Evolutionary conservation across 441 rosid species (phyloP).

Genomic region (Adansonia grandidieri): DNA sequence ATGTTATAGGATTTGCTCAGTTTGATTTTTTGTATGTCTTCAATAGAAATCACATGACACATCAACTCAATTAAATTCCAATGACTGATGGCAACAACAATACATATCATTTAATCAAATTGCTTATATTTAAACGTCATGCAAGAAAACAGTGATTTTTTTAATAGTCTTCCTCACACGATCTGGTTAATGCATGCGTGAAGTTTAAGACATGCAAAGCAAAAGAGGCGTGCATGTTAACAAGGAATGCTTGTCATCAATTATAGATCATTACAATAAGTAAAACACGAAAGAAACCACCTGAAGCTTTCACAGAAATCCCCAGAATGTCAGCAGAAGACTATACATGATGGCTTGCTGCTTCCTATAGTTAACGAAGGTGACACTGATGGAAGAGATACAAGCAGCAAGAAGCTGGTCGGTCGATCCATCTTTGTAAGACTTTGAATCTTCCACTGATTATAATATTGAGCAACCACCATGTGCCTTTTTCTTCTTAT

Average conservation of each 20-base stretch:
- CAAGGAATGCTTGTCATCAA: slow-evolving; percentile 33
- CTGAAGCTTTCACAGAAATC: slow-evolving; percentile 38
- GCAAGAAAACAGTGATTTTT: neutral
- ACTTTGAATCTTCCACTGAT: slow-evolving; percentile 41
- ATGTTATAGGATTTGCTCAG: neutral
- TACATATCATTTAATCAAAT: neutral
- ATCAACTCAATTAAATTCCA: neutral
- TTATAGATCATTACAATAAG: slow-evolving; percentile 35
- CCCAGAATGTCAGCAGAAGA: slow-evolving; percentile 40
- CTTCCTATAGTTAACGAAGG: slow-evolving; percentile 20
- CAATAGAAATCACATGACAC: neutral
- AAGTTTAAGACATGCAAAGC: slow-evolving; percentile 29
- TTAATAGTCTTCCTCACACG: slow-evolving; percentile 27
- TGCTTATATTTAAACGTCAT: neutral
- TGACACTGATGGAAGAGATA: neutral
- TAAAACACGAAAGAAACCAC: slow-evolving; percentile 30
- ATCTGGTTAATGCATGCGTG: slow-evolving; percentile 20
- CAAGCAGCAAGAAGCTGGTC: slow-evolving; percentile 28
- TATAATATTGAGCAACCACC: slow-evolving; percentile 74
- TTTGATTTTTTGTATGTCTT: neutral
- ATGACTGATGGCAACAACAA: neutral
- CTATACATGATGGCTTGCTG: slow-evolving; percentile 45
- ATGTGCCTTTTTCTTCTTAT: slow-evolving; percentile 76
- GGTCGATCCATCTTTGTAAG: slow-evolving; percentile 36
- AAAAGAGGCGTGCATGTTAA: slow-evolving; percentile 19